Evolutionary conservation across 2,329 filamentous ascomycete species (phyloP), one percentile per base, ranked within the genome.

Genomic region (Calonectria hawksworthii): DNA sequence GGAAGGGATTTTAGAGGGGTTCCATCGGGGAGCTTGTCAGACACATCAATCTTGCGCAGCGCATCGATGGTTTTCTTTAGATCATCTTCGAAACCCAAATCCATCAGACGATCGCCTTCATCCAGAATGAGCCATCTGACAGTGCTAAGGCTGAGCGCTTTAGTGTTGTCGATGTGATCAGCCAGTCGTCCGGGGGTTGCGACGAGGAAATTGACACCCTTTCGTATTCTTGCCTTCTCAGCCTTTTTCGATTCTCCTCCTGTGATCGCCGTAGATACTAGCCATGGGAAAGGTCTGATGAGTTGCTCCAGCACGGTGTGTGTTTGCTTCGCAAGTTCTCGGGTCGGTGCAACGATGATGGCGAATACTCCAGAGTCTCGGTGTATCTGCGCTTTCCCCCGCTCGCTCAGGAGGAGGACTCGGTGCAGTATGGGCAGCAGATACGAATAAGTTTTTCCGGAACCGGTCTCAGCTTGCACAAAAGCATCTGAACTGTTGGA

Each of bases 31-130:
- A 91, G 92, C 70, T 90, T 91, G 71, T 90, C 90, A 47, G 90
- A 88, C 26, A 94, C 83, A 36, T 88, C 86, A 70, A 93, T 90
- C 56, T 93, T 87, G 76, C 96, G 93, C 71, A 99, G 91, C 76
- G 94, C 94, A 70, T 92, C 90, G 21, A 99, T 94, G 77, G 98
- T 96, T 75, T 93, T 94, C 82, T 95, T 94, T 74, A 99, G 92
- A 81, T 99, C 96, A 69, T 98, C 93, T 85, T 99, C 97, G 79
- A 99, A 99, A 0, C 97, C 97, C 81, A 99, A 90, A 83, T 99
- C 97, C 96, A 99, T 98, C 83, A 99, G 88, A n/a, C 97, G 92
- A 88, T 99, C 97, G 36, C 97, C 97, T 85, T 99, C 97, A 81
- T 99, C 97, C 8, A 99, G 90, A 2, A 99, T 93, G 30, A 99